Conservation (phyloP, 2,329 filamentous ascomycete genomes). For the Botryotinia narcissicola region DNA sequence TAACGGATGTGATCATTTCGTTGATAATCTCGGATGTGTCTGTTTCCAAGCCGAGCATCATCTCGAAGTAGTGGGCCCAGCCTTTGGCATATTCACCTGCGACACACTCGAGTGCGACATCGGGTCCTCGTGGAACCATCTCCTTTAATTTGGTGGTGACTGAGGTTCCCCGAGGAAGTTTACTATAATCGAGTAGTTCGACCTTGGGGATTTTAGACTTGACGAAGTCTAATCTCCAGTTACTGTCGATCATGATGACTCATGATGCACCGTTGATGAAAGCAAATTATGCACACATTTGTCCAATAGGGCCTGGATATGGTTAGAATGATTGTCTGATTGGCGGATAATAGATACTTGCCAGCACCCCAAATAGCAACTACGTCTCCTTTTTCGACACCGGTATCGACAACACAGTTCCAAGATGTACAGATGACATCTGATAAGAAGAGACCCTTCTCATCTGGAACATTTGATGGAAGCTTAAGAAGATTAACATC, state of each 20-base stretch:
- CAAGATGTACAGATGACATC: constrained; percentile 79
- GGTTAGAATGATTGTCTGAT: background rate
- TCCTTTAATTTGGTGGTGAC: constrained; percentile 73
- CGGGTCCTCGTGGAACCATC: constrained; percentile 69
- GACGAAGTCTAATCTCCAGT: constrained; percentile 66
- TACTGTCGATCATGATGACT: constrained; percentile 77
- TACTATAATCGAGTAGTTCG: constrained; percentile 66
- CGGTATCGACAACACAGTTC: constrained; percentile 80
- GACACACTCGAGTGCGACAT: constrained; percentile 68
- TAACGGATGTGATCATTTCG: constrained; percentile 73
- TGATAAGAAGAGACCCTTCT: constrained; percentile 74
- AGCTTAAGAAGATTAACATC: constrained; percentile 80
- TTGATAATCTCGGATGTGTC: constrained; percentile 81
- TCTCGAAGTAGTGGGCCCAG: constrained; percentile 58
- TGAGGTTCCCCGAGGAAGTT: constrained; percentile 58
- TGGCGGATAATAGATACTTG: background rate
- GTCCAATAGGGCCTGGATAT: constrained; percentile 65
- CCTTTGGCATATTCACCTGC: constrained; percentile 62
- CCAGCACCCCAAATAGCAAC: constrained; percentile 82
- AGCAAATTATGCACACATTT: constrained; percentile 77
- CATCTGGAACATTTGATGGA: constrained; percentile 76
- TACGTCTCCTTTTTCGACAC: constrained; percentile 70
- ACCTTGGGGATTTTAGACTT: constrained; percentile 63
- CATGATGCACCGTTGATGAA: constrained; percentile 70
- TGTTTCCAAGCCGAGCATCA: constrained; percentile 68